phyloP scores from a whole-genome alignment of 1,284 basidiomycete species.

The Crucibulum parvulum region DNA sequence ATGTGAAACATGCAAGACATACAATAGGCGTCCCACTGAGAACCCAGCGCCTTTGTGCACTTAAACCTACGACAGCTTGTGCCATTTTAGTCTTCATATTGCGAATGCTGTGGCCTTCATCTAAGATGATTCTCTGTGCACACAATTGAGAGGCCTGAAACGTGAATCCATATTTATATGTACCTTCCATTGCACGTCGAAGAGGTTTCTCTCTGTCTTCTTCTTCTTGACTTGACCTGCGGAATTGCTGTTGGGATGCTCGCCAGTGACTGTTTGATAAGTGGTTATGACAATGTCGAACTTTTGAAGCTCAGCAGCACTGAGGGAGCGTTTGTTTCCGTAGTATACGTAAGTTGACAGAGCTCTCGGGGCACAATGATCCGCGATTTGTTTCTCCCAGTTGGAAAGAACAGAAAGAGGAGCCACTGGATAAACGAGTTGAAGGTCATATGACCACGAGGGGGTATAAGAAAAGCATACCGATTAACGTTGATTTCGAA shows the following conservation, averaged over 20 bases:
- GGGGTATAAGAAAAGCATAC: conserved; percentile 25
- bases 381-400: conserved; percentile 89
- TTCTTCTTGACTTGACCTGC: conserved; percentile 57
- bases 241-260: conserved; percentile 39
- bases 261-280: conserved; percentile 76
- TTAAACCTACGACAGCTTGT: conserved; percentile 69
- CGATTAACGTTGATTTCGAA: conserved; percentile 77
- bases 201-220: conserved; percentile 63
- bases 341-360: conserved; percentile 75
- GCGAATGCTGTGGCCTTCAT: conserved; percentile 88
- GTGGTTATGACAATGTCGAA: conserved; percentile 92
- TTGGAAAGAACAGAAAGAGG: conserved; percentile 90
- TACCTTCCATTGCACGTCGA: conserved; percentile 84
- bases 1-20: conserved; percentile 12
- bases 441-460: conserved; percentile 1
- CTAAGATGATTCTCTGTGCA: conserved; percentile 76
- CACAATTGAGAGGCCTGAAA: not conserved
- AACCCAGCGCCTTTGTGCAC: conserved; percentile 82
- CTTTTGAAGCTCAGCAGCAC: conserved; percentile 62
- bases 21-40: conserved; percentile 90
- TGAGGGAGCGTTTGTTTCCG: conserved; percentile 68
- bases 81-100: conserved; percentile 89
- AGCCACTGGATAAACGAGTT: conserved; percentile 59
- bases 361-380: conserved; percentile 69
- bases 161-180: conserved; percentile 5